Evolutionary conservation across 768 basidiomycete genomes (phyloP).

Genomic region (Rhizopogon sp.): DNA sequence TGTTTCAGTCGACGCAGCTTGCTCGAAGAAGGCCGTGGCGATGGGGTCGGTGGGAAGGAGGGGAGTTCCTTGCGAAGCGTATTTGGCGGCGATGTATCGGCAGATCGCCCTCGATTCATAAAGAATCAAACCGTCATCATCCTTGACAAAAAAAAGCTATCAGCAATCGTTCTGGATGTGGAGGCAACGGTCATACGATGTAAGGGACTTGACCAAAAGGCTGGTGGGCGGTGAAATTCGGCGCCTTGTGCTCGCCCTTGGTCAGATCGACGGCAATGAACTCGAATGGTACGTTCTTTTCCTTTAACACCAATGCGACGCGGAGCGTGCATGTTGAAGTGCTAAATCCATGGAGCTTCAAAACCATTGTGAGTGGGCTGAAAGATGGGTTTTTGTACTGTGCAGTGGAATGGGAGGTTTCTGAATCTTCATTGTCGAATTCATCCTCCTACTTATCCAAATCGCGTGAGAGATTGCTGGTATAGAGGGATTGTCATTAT

Average conservation of each 20-base stretch:
- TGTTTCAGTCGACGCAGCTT: conserved; percentile 45
- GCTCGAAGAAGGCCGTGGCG: conserved; percentile 43
- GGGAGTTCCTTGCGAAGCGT: conserved; percentile 27
- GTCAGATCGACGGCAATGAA: conserved; percentile 37
- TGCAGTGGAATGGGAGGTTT: not conserved
- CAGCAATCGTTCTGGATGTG: not conserved
- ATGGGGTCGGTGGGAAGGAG: conserved; percentile 32
- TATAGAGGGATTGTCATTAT: not conserved
- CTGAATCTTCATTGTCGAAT: not conserved
- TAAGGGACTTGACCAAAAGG: conserved; percentile 51
- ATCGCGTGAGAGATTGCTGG: conserved; percentile 7
- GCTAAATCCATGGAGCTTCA: conserved; percentile 13
- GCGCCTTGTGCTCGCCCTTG: conserved; percentile 41
- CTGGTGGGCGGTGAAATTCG: conserved; percentile 43
- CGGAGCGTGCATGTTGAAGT: conserved; percentile 44
- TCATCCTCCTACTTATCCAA: conserved; percentile 2
- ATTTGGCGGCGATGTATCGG: conserved; percentile 37
- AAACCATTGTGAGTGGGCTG: conserved; percentile 10
- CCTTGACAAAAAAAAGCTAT: conserved; percentile 5
- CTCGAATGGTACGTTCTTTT: conserved; percentile 53
- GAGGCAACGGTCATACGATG: conserved; percentile 6
- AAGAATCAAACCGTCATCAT: conserved; percentile 38
- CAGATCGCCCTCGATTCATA: conserved; percentile 39
- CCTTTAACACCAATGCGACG: conserved; percentile 46
- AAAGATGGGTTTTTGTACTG: not conserved